Conservation (phyloP, 2,329 filamentous ascomycete species). For the Trichophyton schoenleinii region DNA sequence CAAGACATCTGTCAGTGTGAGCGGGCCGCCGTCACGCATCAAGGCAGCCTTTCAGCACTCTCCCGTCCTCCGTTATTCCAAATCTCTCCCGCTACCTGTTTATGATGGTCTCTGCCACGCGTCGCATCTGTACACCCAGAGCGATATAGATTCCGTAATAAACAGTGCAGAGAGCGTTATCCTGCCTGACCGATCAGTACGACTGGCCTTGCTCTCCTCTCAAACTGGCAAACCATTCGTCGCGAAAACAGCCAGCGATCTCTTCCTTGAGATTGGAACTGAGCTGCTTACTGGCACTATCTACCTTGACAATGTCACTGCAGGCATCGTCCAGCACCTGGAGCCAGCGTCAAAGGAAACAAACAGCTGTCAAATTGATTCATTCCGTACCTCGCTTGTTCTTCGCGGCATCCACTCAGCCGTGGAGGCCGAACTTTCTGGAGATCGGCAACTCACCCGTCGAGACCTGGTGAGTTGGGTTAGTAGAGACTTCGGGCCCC, state of each 20-base stretch:
- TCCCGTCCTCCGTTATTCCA: slow-evolving; percentile 16
- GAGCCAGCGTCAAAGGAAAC: slow-evolving; percentile 7
- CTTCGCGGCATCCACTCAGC: slow-evolving; percentile 13
- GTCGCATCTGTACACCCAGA: slow-evolving; percentile 34
- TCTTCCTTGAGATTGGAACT: slow-evolving; percentile 14
- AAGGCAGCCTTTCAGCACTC: slow-evolving; percentile 16
- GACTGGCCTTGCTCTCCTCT: slow-evolving; percentile 13
- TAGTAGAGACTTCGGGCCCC: neutral
- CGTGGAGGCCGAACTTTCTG: neutral
- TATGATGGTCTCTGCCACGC: slow-evolving; percentile 27
- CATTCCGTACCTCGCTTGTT: slow-evolving; percentile 21
- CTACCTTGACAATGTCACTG: slow-evolving; percentile 14
- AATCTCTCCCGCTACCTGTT: slow-evolving; percentile 17
- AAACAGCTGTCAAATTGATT: slow-evolving; percentile 13
- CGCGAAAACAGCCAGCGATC: slow-evolving; percentile 8
- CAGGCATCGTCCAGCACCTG: slow-evolving; percentile 15
- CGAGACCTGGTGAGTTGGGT: neutral
- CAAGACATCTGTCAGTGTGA: slow-evolving; percentile 16
- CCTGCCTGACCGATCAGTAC: neutral
- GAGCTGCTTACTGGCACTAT: slow-evolving; percentile 17
- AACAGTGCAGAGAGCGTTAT: neutral
- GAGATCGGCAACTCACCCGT: neutral
- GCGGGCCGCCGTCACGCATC: slow-evolving; percentile 19
- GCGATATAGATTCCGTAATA: slow-evolving; percentile 12
- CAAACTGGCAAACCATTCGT: slow-evolving; percentile 13